Conservation (phyloP, 495 filamentous ascomycete species). For the Penicillium lagena region DNA sequence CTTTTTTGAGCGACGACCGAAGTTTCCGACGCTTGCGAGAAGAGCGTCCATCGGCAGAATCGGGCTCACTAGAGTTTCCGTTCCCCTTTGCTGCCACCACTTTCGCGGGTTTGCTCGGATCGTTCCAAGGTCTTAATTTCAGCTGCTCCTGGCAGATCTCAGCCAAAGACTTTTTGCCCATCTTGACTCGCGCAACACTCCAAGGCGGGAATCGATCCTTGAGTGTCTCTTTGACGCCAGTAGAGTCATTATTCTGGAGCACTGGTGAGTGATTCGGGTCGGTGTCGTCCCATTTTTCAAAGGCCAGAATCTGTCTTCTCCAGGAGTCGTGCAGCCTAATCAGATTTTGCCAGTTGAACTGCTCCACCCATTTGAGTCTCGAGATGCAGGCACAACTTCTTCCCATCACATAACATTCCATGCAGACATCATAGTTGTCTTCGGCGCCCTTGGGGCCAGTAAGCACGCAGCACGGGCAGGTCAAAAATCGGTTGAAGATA, state of each 20-base stretch:
- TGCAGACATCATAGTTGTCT: slow-evolving; percentile 87
- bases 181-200: slow-evolving; percentile 51
- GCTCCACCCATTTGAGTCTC: slow-evolving; percentile 82
- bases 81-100: slow-evolving; percentile 1
- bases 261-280: too few relatives aligned
- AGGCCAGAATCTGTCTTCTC: slow-evolving; percentile 65
- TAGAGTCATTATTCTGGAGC: neutral
- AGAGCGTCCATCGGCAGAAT: slow-evolving; percentile 30
- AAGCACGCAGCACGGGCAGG: slow-evolving; percentile 70
- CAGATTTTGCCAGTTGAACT: slow-evolving; percentile 80
- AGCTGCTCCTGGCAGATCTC: slow-evolving; percentile 88
- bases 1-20: slow-evolving; percentile 29
- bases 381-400: slow-evolving; percentile 85
- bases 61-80: slow-evolving; percentile 4
- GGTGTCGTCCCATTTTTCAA: slow-evolving; percentile 36
- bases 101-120: slow-evolving; percentile 41
- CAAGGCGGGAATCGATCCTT: slow-evolving; percentile 49
- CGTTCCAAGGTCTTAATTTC: slow-evolving; percentile 58
- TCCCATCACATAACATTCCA: slow-evolving; percentile 95
- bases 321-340: slow-evolving; percentile 72
- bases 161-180: slow-evolving; percentile 70
- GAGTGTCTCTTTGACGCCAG: slow-evolving; percentile 40
- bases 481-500: slow-evolving; percentile 95
- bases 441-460: slow-evolving; percentile 52
- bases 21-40: slow-evolving; percentile 43